Conservation (phyloP, 176 grass and related monocot species). For the Triticum aestivum region IWGSC_CS_RefSeq_v2.1 NC_057800.1:698595185-698595684, state of each 20-base stretch:
- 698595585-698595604: neutral
- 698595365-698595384: neutral
- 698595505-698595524: neutral
- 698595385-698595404: neutral
- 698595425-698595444: neutral
- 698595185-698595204: too few relatives aligned
- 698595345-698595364: neutral
- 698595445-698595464: neutral
- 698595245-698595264: neutral
- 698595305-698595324: neutral
- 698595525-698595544: neutral
- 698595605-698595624: neutral
- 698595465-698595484: conserved; percentile 3
- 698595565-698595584: too few relatives aligned
- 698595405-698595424: neutral
- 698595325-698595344: neutral
- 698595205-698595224: too few relatives aligned
- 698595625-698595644: conserved; percentile 15
- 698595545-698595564: neutral
- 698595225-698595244: neutral
- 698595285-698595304: neutral
- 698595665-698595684: conserved; percentile 1
- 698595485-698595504: neutral
- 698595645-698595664: conserved; percentile 7
- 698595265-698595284: neutral